Conservation (phyloP, 257 asterid genomes). For the Przewalskia tangutica region DNA sequence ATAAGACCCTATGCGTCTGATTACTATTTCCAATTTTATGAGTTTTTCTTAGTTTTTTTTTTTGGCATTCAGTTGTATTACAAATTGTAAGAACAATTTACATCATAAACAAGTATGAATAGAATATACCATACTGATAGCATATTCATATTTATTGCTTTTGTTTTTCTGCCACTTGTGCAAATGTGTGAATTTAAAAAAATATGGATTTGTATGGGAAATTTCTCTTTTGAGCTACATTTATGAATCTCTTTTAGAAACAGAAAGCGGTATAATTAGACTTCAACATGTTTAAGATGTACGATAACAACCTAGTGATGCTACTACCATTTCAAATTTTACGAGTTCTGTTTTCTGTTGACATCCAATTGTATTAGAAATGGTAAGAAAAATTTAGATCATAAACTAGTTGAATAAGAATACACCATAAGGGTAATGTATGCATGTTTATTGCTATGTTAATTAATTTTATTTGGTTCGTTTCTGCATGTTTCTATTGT, state of each 20-base stretch:
- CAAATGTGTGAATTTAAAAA: not conserved
- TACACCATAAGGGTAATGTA: not conserved
- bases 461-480: slow-evolving; percentile 4
- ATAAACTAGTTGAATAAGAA: not conserved
- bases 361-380: not conserved
- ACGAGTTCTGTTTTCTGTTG: not conserved
- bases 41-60: not conserved
- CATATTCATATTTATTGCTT: not conserved
- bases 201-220: not conserved
- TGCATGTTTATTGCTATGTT: not conserved
- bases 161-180: not conserved
- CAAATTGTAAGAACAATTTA: not conserved
- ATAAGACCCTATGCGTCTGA: not conserved
- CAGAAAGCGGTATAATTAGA: not conserved
- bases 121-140: not conserved
- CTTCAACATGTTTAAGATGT: not conserved
- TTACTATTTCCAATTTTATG: not conserved
- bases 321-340: not conserved
- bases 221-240: not conserved
- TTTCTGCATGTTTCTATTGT: slow-evolving; percentile 9
- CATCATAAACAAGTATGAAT: not conserved
- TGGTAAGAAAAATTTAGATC: not conserved
- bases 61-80: not conserved
- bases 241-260: not conserved
- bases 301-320: not conserved